Percentiles rank a stretch among this genome's conserved stretches.
phyloP scores from a whole-genome alignment of 2,329 filamentous ascomycete genomes.

The Phyllosticta paracitricarpa region DNA sequence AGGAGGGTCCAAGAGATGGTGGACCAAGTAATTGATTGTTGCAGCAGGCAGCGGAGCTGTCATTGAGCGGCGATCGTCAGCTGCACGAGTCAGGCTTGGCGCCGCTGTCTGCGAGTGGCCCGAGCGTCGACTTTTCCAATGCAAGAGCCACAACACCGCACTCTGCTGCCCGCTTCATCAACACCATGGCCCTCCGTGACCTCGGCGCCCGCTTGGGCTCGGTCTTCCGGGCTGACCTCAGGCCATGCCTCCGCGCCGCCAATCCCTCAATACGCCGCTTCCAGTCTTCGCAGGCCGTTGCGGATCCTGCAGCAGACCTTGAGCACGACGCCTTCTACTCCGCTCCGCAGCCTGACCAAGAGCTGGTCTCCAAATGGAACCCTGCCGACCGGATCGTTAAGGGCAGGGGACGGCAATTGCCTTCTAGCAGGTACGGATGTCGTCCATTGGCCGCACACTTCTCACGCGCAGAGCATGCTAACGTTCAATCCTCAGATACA shows the following conservation, averaged over 20 bases:
- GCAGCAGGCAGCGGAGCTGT: not conserved
- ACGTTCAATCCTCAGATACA: slow-evolving; percentile 54
- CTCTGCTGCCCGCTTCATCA: slow-evolving; percentile 10
- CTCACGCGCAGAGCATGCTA: not conserved
- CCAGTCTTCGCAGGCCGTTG: slow-evolving; percentile 34
- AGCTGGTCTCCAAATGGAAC: slow-evolving; percentile 38
- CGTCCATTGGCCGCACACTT: not conserved
- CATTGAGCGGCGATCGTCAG: not conserved
- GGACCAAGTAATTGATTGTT: not conserved
- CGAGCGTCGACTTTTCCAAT: slow-evolving; percentile 7
- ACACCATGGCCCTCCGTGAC: slow-evolving; percentile 28
- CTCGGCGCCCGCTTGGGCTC: slow-evolving; percentile 22
- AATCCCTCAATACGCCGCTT: slow-evolving; percentile 31
- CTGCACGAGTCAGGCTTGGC: not conserved
- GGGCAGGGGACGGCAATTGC: slow-evolving; percentile 33
- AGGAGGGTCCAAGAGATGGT: slow-evolving; percentile 3
- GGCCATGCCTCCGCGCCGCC: slow-evolving; percentile 17
- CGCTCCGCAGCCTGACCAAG: slow-evolving; percentile 27
- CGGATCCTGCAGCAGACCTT: slow-evolving; percentile 32
- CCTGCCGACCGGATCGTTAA: slow-evolving; percentile 35
- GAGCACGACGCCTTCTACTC: slow-evolving; percentile 39
- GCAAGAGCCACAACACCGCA: slow-evolving; percentile 8
- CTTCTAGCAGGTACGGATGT: slow-evolving; percentile 43
- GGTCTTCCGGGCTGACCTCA: slow-evolving; percentile 17
- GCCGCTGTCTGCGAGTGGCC: not conserved